A percentile compares a stretch with the other conserved stretches of the same genome.
Conservation (phyloP, 2,329 filamentous ascomycete genomes). For the Fusarium pseudonygamai region DNA sequence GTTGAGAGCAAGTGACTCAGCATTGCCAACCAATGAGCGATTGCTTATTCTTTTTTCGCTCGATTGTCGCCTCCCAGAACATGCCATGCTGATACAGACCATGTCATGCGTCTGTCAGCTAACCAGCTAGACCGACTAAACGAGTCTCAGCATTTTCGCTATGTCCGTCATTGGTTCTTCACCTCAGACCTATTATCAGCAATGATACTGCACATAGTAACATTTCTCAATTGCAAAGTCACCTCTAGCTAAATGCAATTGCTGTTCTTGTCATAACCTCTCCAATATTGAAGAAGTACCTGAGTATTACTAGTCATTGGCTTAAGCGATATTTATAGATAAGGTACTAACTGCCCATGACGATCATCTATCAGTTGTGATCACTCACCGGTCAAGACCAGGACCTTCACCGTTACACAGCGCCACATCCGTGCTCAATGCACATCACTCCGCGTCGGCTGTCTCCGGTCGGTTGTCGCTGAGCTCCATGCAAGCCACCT, state of each 20-base stretch:
- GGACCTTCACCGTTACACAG: not conserved
- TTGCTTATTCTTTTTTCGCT: slow-evolving; percentile 41
- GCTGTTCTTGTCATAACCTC: not conserved
- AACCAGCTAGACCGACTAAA: slow-evolving; percentile 3
- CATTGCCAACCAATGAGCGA: slow-evolving; percentile 5
- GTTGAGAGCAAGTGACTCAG: rapidly evolving
- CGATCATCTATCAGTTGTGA: not conserved
- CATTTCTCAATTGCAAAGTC: not conserved
- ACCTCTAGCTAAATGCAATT: not conserved
- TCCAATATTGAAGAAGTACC: too few species aligned
- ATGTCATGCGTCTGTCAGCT: slow-evolving; percentile 19
- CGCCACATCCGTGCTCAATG: not conserved
- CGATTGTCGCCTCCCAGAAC: slow-evolving; percentile 28
- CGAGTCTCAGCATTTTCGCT: not conserved
- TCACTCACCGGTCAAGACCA: not conserved
- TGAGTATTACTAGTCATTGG: rapidly evolving
- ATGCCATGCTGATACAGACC: slow-evolving; percentile 15
- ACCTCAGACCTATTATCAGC: not conserved
- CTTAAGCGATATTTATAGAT: not conserved
- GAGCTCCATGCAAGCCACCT: not conserved
- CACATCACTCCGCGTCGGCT: not conserved
- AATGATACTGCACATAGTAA: rapidly evolving
- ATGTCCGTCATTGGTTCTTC: not conserved
- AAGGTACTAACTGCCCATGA: too few species aligned
- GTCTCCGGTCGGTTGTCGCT: not conserved